Evolutionary conservation across 2,329 filamentous ascomycete species (phyloP).

Genomic region (Talaromyces pinophilus): DNA sequence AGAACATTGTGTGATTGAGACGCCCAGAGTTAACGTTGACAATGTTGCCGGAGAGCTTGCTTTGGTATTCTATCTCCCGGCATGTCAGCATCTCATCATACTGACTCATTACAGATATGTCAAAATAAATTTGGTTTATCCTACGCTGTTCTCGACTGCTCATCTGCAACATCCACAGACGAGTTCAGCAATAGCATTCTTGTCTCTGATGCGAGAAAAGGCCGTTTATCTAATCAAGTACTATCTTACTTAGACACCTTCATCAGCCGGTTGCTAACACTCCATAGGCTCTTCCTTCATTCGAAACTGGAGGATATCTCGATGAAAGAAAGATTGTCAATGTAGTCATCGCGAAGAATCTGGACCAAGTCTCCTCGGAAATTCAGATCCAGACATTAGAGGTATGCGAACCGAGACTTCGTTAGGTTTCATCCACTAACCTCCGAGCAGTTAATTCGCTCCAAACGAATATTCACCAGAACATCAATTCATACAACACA

Average conservation of each 20-base stretch:
- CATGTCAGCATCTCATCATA: neutral
- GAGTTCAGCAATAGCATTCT: constrained; percentile 76
- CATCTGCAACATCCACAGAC: constrained; percentile 71
- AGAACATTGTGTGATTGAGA: constrained; percentile 87
- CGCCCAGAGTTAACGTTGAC: constrained; percentile 62
- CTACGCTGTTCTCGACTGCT: constrained; percentile 71
- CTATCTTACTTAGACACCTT: neutral
- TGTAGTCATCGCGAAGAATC: constrained; percentile 76
- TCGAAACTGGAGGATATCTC: constrained; percentile 32
- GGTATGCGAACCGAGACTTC: constrained; percentile 36
- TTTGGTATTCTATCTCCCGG: constrained; percentile 56
- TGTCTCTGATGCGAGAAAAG: constrained; percentile 33
- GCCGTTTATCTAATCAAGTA: neutral
- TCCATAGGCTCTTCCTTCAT: neutral
- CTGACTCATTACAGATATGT: constrained; percentile 55
- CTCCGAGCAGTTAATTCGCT: constrained; percentile 70
- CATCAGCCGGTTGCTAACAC: neutral
- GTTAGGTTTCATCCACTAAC: constrained; percentile 24
- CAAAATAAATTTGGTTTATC: constrained; percentile 71
- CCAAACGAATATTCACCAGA: constrained; percentile 73
- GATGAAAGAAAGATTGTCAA: constrained; percentile 69
- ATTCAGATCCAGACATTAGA: constrained; percentile 80
- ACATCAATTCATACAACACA: constrained; percentile 73
- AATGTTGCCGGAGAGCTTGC: constrained; percentile 72
- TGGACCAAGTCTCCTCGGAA: constrained; percentile 70